These are phyloP conservation scores for Fusarium duplospermum DNA, from an alignment of 2,329 filamentous ascomycete genomes.

Conservation along the genomic window DNA sequence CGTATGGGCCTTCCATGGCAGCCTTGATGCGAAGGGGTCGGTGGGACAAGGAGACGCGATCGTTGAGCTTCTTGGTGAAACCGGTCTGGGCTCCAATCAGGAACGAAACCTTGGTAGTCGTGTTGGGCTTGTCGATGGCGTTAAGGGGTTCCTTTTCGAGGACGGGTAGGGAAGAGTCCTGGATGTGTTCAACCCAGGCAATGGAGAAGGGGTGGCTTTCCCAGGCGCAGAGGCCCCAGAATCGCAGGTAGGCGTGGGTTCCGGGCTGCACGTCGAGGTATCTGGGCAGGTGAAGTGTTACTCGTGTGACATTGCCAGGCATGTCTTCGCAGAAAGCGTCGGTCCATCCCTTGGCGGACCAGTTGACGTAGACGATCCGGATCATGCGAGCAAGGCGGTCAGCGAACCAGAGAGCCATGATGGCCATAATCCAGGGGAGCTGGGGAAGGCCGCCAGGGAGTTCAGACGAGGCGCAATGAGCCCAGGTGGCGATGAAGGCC, in stretches of 20 bases:
- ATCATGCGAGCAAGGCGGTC: constrained; percentile 76
- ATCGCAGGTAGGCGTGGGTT: constrained; percentile 80
- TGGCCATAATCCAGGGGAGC: constrained; percentile 78
- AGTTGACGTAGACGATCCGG: constrained; percentile 75
- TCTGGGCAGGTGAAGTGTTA: constrained; percentile 76
- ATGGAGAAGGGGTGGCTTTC: constrained; percentile 84
- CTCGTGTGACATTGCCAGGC: constrained; percentile 75
- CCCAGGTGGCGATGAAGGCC: constrained; percentile 77
- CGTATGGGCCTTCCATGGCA: constrained; percentile 91
- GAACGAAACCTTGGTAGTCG: constrained; percentile 75
- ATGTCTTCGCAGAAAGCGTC: constrained; percentile 75
- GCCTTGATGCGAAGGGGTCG: constrained; percentile 73
- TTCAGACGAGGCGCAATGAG: constrained; percentile 78
- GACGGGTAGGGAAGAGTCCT: constrained; percentile 52
- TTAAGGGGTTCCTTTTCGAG: constrained; percentile 56
- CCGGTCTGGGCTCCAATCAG: constrained; percentile 89
- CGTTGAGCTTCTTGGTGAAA: constrained; percentile 85
- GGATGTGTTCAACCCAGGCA: constrained; percentile 74
- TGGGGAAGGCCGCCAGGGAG: constrained; percentile 76
- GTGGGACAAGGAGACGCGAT: constrained; percentile 69
- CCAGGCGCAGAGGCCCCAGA: constrained; percentile 73
- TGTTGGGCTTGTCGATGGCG: constrained; percentile 54
- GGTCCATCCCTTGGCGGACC: constrained; percentile 68
- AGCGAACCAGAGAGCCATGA: constrained; percentile 80
- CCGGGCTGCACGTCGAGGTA: constrained; percentile 75